These are phyloP conservation scores for Cydonia oblonga DNA, from an alignment of 331 rosid genomes.

Conservation along the genomic window DNA sequence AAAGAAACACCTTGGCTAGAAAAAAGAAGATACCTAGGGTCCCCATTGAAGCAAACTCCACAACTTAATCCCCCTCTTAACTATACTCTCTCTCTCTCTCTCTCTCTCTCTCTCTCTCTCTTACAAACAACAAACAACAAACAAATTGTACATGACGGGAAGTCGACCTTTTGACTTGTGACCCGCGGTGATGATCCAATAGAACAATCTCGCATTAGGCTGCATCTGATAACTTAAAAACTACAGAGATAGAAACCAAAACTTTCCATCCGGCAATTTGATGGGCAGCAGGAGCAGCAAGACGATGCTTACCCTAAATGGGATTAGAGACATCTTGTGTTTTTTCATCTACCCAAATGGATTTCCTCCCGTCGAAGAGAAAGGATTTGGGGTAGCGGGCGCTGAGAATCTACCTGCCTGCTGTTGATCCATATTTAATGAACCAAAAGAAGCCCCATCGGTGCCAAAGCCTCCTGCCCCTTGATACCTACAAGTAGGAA, in stretches of 20 bases:
- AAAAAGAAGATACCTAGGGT: conserved; percentile 5
- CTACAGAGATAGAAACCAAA: not conserved
- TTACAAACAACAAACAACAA: conserved; percentile 20
- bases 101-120: conserved; percentile 1
- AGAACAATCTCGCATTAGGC: conserved; percentile 16
- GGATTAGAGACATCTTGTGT: not conserved
- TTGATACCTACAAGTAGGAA: conserved; percentile 33
- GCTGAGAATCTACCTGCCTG: conserved; percentile 36
- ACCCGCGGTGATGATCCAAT: conserved; percentile 15
- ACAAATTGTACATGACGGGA: conserved; percentile 42
- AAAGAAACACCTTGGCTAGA: not conserved
- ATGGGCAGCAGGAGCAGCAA: conserved; percentile 25
- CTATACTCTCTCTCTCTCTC: conserved; percentile 11
- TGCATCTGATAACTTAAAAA: conserved; percentile 10
- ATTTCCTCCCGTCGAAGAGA: conserved; percentile 57
- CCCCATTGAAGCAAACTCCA: not conserved
- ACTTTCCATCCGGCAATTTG: not conserved
- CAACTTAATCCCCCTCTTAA: conserved; percentile 2
- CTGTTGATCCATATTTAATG: conserved; percentile 54
- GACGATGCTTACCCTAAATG: conserved; percentile 31
- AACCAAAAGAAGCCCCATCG: conserved; percentile 39
- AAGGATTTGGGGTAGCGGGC: conserved; percentile 41
- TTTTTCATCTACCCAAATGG: conserved; percentile 62
- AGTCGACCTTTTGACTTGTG: conserved; percentile 24
- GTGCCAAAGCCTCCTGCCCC: conserved; percentile 31